Conservation (phyloP, 2,329 filamentous ascomycete genomes). For the Botrytis fragariae region DNA sequence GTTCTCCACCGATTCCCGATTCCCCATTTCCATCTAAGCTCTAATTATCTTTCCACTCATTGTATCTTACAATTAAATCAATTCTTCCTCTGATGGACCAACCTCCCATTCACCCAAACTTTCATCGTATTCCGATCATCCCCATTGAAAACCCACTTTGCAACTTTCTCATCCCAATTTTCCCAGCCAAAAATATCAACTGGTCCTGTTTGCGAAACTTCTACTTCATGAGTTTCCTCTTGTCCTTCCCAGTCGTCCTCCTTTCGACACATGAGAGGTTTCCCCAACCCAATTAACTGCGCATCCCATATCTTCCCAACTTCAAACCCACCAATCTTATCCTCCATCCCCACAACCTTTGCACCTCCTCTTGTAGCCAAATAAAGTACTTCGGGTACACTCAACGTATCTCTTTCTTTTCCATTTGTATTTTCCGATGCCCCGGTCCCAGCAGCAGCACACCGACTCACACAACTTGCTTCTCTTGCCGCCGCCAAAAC, state of each 20-base stretch:
- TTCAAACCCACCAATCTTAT: conserved; percentile 75
- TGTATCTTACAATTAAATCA: neutral
- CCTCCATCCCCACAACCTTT: conserved; percentile 69
- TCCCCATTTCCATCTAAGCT: neutral
- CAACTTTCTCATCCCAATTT: conserved; percentile 78
- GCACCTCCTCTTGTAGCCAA: conserved; percentile 88
- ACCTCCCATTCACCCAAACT: conserved; percentile 83
- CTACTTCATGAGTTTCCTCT: conserved; percentile 32
- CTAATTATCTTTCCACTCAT: neutral
- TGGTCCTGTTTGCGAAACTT: conserved; percentile 50
- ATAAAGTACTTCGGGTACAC: conserved; percentile 82
- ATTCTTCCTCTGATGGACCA: conserved; percentile 65
- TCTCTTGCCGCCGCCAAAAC: conserved; percentile 82
- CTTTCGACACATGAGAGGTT: neutral
- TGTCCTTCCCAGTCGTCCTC: neutral
- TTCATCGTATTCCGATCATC: conserved; percentile 86
- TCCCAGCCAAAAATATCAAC: conserved; percentile 93
- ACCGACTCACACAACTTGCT: conserved; percentile 73
- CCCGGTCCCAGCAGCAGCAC: conserved; percentile 56
- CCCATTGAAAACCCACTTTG: conserved; percentile 93
- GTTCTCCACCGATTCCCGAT: neutral
- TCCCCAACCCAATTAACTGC: conserved; percentile 68
- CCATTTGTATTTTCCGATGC: conserved; percentile 50
- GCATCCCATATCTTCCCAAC: conserved; percentile 89
- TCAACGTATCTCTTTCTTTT: conserved; percentile 59